phyloP scores from a whole-genome alignment of 2,329 filamentous ascomycete genomes.

The Pseudodiploospora longispora region DNA sequence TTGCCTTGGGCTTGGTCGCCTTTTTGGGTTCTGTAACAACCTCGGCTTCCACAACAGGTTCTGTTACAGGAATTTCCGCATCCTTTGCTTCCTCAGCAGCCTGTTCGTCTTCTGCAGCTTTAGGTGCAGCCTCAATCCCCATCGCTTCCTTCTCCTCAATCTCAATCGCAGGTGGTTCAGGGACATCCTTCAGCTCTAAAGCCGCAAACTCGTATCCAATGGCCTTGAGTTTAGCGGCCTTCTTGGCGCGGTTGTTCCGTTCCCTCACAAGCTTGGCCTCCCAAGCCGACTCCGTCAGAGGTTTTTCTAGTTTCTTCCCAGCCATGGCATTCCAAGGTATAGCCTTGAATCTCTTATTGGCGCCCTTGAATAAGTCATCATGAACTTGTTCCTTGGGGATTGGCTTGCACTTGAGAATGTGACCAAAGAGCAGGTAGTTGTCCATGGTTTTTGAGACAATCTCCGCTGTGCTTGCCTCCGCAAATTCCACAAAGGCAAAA shows the following conservation, averaged over 20 bases:
- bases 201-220: conserved; percentile 78
- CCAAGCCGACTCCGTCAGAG: conserved; percentile 71
- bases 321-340: conserved; percentile 84
- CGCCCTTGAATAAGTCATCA: conserved; percentile 77
- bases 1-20: conserved; percentile 10
- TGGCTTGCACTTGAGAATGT: conserved; percentile 81
- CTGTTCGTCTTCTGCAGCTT: conserved; percentile 16
- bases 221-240: conserved; percentile 67
- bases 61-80: conserved; percentile 15
- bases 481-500: conserved; percentile 91
- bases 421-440: conserved; percentile 91
- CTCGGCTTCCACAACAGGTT: conserved; percentile 14
- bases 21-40: conserved; percentile 23
- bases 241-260: conserved; percentile 58
- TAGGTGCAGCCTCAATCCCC: conserved; percentile 29
- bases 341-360: conserved; percentile 81
- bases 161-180: conserved; percentile 32
- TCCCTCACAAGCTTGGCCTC: conserved; percentile 65
- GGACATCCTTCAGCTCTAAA: conserved; percentile 57
- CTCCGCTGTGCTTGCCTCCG: conserved; percentile 66
- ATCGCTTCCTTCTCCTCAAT: conserved; percentile 23
- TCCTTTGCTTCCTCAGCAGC: conserved; percentile 12
- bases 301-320: conserved; percentile 64
- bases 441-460: conserved; percentile 96
- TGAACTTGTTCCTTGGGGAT: conserved; percentile 72